These are phyloP conservation scores for Fragaria iinumae DNA, from an alignment of 306 rosid species.

Conservation along the genomic window DNA sequence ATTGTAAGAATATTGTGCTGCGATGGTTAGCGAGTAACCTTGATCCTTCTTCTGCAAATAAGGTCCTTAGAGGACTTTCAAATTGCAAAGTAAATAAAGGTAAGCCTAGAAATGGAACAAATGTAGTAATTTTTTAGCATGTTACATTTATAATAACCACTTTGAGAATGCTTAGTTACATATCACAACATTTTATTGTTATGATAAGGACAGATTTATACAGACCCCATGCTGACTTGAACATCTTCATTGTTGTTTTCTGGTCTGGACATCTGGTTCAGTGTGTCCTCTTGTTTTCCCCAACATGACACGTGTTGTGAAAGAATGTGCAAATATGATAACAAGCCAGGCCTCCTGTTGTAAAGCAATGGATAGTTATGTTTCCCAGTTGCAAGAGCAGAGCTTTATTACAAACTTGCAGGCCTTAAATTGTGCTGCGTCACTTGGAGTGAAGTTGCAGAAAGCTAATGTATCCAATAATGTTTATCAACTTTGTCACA, in stretches of 20 bases:
- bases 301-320: conserved; percentile 39
- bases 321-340: conserved; percentile 44
- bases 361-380: conserved; percentile 47
- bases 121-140: conserved; percentile 1
- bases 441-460: conserved; percentile 60
- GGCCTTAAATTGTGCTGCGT: conserved; percentile 66
- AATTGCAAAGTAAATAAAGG: conserved; percentile 65
- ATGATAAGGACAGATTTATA: background rate
- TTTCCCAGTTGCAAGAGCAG: conserved; percentile 58
- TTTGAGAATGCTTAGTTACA: conserved; percentile 11
- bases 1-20: conserved; percentile 52
- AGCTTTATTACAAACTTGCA: conserved; percentile 71
- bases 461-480: conserved; percentile 44
- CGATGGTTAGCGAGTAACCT: conserved; percentile 65
- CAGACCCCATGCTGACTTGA: conserved; percentile 21
- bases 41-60: conserved; percentile 42
- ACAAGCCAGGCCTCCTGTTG: conserved; percentile 51
- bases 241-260: conserved; percentile 26
- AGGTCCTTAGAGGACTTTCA: conserved; percentile 59
- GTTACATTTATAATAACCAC: background rate
- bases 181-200: background rate
- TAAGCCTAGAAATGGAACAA: conserved; percentile 27
- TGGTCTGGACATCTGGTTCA: conserved; percentile 30
- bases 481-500: conserved; percentile 54
- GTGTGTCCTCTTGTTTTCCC: conserved; percentile 64